Base-by-base conservation (phyloP, 2,329 filamentous ascomycete genomes). In the Blastomyces silverae region DNA sequence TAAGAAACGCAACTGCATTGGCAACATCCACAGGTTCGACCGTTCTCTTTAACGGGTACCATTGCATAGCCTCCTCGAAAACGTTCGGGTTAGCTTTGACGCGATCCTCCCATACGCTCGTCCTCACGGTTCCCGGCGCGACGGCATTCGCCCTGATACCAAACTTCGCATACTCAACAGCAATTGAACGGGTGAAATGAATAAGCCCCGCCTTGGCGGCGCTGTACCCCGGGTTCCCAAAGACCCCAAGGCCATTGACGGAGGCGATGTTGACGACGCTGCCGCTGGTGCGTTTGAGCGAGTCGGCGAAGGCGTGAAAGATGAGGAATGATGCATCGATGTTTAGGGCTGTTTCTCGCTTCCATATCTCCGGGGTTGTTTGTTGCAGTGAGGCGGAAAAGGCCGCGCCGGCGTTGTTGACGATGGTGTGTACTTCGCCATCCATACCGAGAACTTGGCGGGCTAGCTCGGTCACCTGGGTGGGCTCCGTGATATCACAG, bases 181-280 rank as follows among this genome's bases (percentile, higher is more conserved):
- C 74, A 42, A 79, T 75, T 3, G 74, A 71, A 31, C 73, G 71
- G 52, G 76, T 76, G 68, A 80, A 75, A 2, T 78, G 76, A 7
- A 79, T 69, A 0, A 79, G 74, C 1, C 73, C 78, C 28, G 78
- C 73, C 66, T 78, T 79, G 2, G 76, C 74, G 25, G 76, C 73
- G 28, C 75, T 75, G 68, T 79, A 79, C 11, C 67, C 69, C 2
- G 69, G 69, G 62, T 71, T 69, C 7, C 69, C 69, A 52, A 66
- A 71, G n/a, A 67, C 64, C 15, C 64, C 64, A 10, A 70, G 65
- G 20, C 69, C 69, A 56, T 71, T 71, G 44, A 66, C 69, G 15
- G 69, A 71, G 3, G 68, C 65, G 22, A 71, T 67, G 61, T 70
- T 71, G 13, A 71, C 60, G 6, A 71, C 63, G 7, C 52, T 62